A percentile compares a stretch with the other conserved stretches of the same genome.
phyloP scores from a whole-genome alignment of 345 rosid species.

The Eutrema yunnanense region DNA sequence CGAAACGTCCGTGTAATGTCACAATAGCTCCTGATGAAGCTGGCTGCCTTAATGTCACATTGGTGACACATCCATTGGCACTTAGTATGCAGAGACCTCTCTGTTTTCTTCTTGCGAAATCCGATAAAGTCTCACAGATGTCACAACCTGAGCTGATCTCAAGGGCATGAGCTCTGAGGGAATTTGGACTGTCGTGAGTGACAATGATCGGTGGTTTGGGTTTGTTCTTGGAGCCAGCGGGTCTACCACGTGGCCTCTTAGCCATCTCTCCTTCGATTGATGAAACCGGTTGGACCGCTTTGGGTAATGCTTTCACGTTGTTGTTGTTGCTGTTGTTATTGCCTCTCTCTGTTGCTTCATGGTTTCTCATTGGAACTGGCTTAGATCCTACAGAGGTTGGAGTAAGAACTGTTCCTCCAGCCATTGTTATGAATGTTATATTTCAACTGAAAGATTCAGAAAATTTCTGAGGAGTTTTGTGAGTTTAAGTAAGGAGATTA shows the following conservation, averaged over 20 bases:
- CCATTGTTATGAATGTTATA: constrained; percentile 37
- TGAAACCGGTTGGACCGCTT: constrained; percentile 51
- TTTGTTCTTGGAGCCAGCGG: constrained; percentile 90
- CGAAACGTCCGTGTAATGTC: constrained; percentile 92
- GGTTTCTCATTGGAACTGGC: constrained; percentile 40
- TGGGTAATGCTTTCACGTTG: constrained; percentile 35
- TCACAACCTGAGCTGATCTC: constrained; percentile 92
- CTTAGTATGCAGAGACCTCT: constrained; percentile 76
- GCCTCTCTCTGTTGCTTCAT: constrained; percentile 37
- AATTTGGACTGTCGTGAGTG: constrained; percentile 77
- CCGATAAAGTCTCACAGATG: constrained; percentile 61
- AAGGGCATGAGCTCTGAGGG: constrained; percentile 82
- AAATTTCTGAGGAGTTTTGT: constrained; percentile 8
- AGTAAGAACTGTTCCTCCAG: constrained; percentile 45
- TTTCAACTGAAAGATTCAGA: constrained; percentile 1
- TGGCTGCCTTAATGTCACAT: constrained; percentile 82
- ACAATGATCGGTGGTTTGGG: constrained; percentile 94
- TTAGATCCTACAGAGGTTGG: constrained; percentile 40
- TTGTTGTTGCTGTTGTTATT: constrained; percentile 27
- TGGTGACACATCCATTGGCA: constrained; percentile 81
- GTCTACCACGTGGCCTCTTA: constrained; percentile 86
- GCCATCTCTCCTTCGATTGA: constrained; percentile 45
- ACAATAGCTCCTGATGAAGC: constrained; percentile 73
- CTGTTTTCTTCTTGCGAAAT: constrained; percentile 78
- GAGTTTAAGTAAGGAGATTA: constrained; percentile 40